Base-by-base conservation (phyloP, 2,329 filamentous ascomycete genomes). In the Cercospora zeina region DNA sequence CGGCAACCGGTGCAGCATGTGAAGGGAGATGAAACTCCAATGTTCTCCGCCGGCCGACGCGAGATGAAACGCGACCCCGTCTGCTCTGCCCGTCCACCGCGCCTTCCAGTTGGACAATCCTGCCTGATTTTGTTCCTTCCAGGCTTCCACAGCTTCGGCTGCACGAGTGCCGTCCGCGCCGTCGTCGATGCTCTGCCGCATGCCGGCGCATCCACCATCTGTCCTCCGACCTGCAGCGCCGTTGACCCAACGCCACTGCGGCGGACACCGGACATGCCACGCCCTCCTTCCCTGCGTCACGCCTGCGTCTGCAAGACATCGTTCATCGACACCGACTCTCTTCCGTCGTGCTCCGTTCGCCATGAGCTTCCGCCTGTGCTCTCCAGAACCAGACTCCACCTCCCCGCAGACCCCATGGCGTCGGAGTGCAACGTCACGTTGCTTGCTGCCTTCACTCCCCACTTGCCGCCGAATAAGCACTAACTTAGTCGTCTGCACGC, bases 331-430 rank as follows among this genome's bases (percentile, higher is more conserved):
- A 24, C 39, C 9, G 6, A 16, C 39, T 3, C 11, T 10, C 47
- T 51, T n/a, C 24, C n/a, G n/a, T n/a, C n/a, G 30, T 51, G 47
- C 47, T 51, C 47, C 31, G 47, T 51, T 33, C 47, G 47, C 31
- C 11, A 51, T 33, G 47, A 30, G n/a, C 13, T 24, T 51, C 30
- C 47, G 47, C 27, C 24, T n/a, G 7, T 31, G 9, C 47, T 21
- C 24, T 19, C 47, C 47, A 51, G n/a, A n/a, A n/a, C n/a, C n/a
- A n/a, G n/a, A n/a, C n/a, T 39, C 4, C 27, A 31, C 14, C 7
- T 33, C 27, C 49, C 49, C 31, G 42, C 42, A 47, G 21, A 24
- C 21, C 49, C 49, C n/a, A 16, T 31, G 49, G 49, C 1, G 10
- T 19, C 14, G 16, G 14, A 13, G n/a, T 33, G 42, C 49, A 34